These are phyloP conservation scores for Amyloporia xantha DNA, from an alignment of 768 basidiomycete species.

Conservation along the genomic window DNA sequence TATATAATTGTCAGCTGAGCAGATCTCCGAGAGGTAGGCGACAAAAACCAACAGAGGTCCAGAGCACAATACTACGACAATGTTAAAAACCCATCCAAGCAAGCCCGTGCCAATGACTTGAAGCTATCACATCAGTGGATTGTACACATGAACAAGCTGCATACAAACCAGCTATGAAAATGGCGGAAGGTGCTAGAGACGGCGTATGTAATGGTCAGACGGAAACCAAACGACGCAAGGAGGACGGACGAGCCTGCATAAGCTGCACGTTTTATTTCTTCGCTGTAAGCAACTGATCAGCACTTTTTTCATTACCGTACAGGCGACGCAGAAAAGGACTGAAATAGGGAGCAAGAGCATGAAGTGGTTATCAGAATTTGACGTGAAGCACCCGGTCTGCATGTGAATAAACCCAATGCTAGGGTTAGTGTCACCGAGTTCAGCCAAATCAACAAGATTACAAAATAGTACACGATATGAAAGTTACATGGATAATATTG, in stretches of 20 bases:
- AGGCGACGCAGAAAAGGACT: no score
- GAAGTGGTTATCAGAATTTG: no score
- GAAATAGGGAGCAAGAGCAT: no score
- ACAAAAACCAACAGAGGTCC: slow-evolving; percentile 54
- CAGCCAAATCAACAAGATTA: not conserved
- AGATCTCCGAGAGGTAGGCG: not conserved
- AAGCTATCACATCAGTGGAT: not conserved
- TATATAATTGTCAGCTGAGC: slow-evolving; percentile 18
- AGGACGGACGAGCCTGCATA: slow-evolving; percentile 36
- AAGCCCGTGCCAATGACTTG: slow-evolving; percentile 67
- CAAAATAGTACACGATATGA: no score
- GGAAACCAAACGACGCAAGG: not conserved
- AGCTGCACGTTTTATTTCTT: slow-evolving; percentile 75
- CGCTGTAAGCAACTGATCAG: no score
- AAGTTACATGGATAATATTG: no score
- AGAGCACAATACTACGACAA: slow-evolving; percentile 79
- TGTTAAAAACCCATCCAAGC: slow-evolving; percentile 83
- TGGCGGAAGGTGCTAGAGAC: slow-evolving; percentile 43
- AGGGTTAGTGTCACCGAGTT: not conserved
- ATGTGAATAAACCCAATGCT: no score
- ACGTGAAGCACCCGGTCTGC: no score
- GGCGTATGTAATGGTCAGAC: no score
- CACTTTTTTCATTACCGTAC: no score
- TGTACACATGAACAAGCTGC: not conserved
- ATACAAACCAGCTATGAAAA: slow-evolving; percentile 40